A percentile compares a stretch with the other conserved stretches of the same genome.
Conservation (phyloP, 495 filamentous ascomycete genomes). For the Neurospora tetrasperma region DNA sequence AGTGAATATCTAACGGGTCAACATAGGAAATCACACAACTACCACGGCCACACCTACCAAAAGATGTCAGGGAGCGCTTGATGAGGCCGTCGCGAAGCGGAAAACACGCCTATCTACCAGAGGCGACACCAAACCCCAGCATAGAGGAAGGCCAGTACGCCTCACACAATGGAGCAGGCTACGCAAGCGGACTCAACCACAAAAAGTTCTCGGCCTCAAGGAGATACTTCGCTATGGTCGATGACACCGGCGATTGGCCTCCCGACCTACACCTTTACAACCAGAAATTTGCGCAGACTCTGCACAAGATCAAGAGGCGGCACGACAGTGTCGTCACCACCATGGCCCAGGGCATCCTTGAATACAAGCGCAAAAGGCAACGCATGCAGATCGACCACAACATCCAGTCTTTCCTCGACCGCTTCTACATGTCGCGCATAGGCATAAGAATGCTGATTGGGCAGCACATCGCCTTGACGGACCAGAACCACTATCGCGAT, state of each 20-base stretch:
- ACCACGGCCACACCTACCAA: constrained; percentile 61
- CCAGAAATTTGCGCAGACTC: constrained; percentile 68
- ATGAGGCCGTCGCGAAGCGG: constrained; percentile 58
- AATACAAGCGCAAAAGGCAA: constrained; percentile 94
- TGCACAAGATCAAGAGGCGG: constrained; percentile 87
- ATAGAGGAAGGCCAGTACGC: constrained; percentile 79
- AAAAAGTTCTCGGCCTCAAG: constrained; percentile 46
- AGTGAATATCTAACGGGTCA: constrained; percentile 14
- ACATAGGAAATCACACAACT: constrained; percentile 80
- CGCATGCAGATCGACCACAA: constrained; percentile 97
- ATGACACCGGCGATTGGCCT: constrained; percentile 83
- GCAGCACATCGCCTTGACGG: constrained; percentile 92
- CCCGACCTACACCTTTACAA: constrained; percentile 94
- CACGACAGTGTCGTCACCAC: constrained; percentile 97
- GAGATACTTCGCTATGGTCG: constrained; percentile 85
- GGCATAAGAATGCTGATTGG: constrained; percentile 98
- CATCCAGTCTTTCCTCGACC: constrained; percentile 92
- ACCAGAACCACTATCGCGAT: constrained; percentile 77
- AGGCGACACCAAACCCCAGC: constrained; percentile 83
- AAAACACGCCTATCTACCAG: constrained; percentile 55
- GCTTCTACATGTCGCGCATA: constrained; percentile 99
- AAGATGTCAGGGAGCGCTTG: constrained; percentile 69
- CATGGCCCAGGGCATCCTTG: constrained; percentile 86
- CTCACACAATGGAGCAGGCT: constrained; percentile 47
- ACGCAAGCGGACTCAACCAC: constrained; percentile 16